Evolutionary conservation across 2,329 filamentous ascomycete species (phyloP).

Genomic region (Sporothrix phasma): DNA sequence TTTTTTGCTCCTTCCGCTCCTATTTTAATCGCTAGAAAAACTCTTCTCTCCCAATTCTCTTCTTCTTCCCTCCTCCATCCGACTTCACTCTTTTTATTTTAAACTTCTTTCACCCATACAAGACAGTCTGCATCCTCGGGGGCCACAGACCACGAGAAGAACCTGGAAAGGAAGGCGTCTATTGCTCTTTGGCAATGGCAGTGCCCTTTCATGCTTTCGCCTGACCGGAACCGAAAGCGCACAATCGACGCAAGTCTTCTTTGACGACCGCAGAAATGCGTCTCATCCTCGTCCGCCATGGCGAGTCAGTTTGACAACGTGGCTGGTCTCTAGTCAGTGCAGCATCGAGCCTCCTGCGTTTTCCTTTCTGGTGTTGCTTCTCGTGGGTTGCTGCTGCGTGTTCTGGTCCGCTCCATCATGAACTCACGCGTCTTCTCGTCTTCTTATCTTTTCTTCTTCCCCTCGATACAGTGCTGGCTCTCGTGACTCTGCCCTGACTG

Average conservation of each 20-base stretch:
- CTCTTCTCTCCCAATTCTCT: neutral
- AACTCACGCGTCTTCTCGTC: neutral
- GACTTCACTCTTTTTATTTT: neutral
- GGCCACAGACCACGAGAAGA: neutral
- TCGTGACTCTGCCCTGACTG: conserved; percentile 70
- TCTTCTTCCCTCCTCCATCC: neutral
- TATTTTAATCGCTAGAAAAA: conserved; percentile 11
- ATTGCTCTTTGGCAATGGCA: neutral
- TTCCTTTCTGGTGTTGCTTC: neutral
- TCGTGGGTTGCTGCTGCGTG: neutral
- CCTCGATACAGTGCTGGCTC: conserved; percentile 52
- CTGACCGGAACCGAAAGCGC: neutral
- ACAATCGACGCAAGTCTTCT: neutral
- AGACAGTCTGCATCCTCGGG: neutral
- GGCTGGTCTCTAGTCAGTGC: conserved; percentile 55
- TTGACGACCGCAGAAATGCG: conserved; percentile 34
- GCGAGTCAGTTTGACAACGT: conserved; percentile 88
- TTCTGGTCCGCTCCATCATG: neutral
- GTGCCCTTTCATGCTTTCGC: neutral
- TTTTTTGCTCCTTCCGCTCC: neutral
- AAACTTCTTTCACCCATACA: neutral
- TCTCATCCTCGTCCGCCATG: conserved; percentile 74
- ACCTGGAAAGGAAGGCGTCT: neutral
- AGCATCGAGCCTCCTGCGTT: conserved; percentile 20
- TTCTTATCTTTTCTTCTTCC: conserved; percentile 26